These are phyloP conservation scores for Artemisia argyi DNA, from an alignment of 129 eudicot genomes.

Conservation along the genomic window DNA sequence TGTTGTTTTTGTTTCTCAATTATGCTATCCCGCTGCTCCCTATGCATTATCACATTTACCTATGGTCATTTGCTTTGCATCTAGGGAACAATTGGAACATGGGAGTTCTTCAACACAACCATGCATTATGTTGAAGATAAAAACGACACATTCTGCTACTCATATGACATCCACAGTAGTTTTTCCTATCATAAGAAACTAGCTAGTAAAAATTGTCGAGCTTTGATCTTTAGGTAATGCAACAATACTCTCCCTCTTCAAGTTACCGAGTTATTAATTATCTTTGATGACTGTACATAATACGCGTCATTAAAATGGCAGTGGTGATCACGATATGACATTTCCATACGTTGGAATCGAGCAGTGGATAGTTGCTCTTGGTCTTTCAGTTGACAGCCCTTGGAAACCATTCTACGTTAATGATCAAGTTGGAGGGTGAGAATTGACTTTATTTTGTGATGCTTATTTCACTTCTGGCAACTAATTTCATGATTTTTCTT, in stretches of 20 bases:
- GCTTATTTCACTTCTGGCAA: too few species aligned
- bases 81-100: constrained; percentile 13
- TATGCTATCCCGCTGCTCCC: too few species aligned
- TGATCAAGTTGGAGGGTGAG: constrained; percentile 32
- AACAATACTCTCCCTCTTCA: too few species aligned
- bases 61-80: not conserved
- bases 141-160: constrained; percentile 18
- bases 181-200: constrained; percentile 18
- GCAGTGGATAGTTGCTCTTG: constrained; percentile 28
- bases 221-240: not conserved
- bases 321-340: constrained; percentile 44
- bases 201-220: not conserved
- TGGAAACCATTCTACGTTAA: constrained; percentile 33
- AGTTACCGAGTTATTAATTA: too few species aligned
- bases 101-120: constrained; percentile 3
- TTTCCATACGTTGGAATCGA: constrained; percentile 29
- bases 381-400: constrained; percentile 4
- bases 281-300: too few species aligned
- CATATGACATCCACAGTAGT: constrained; percentile 14
- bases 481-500: not conserved
- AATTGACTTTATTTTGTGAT: too few species aligned
- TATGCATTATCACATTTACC: too few species aligned
- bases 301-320: not conserved
- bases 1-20: too few species aligned
- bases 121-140: not conserved